A percentile compares a stretch with the other conserved stretches of the same genome.
Evolutionary conservation across 345 rosid genomes (phyloP).

Genomic region (Ricinus communis): DNA sequence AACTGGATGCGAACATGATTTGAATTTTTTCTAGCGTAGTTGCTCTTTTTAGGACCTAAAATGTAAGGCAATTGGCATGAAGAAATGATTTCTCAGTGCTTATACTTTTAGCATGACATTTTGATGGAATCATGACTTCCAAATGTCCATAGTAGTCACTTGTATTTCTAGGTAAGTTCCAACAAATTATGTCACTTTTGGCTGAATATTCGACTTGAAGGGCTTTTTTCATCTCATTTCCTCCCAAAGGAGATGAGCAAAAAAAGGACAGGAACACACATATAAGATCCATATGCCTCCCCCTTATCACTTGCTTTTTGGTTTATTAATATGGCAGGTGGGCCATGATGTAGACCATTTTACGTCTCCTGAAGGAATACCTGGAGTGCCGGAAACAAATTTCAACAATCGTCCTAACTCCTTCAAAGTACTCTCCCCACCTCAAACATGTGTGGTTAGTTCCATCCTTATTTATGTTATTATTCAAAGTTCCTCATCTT

Average conservation of each 20-base stretch:
- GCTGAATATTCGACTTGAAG: too few species aligned
- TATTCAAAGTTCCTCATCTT: not conserved
- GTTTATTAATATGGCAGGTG: slow-evolving; percentile 41
- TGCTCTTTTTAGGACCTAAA: not conserved
- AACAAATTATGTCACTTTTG: too few species aligned
- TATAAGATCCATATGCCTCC: too few species aligned
- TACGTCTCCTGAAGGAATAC: slow-evolving; percentile 70
- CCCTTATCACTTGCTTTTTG: not conserved
- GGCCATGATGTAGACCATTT: slow-evolving; percentile 68
- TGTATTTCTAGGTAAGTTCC: too few species aligned
- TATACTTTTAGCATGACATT: too few species aligned
- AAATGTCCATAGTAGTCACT: too few species aligned
- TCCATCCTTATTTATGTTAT: slow-evolving; percentile 11
- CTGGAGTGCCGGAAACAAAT: slow-evolving; percentile 76
- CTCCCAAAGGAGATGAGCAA: too few species aligned
- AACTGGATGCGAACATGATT: not conserved
- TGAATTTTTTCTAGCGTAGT: not conserved
- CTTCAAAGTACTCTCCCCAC: slow-evolving; percentile 60
- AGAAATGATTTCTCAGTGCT: too few species aligned
- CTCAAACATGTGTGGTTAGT: slow-evolving; percentile 67
- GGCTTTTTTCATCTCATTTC: too few species aligned
- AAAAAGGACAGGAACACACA: too few species aligned
- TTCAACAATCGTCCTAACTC: slow-evolving; percentile 82
- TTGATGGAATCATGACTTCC: too few species aligned
- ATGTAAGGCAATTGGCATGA: not conserved